These are phyloP conservation scores for Saturnispora sekii DNA, from an alignment of 805 yeast species.

Conservation along the genomic window DNA sequence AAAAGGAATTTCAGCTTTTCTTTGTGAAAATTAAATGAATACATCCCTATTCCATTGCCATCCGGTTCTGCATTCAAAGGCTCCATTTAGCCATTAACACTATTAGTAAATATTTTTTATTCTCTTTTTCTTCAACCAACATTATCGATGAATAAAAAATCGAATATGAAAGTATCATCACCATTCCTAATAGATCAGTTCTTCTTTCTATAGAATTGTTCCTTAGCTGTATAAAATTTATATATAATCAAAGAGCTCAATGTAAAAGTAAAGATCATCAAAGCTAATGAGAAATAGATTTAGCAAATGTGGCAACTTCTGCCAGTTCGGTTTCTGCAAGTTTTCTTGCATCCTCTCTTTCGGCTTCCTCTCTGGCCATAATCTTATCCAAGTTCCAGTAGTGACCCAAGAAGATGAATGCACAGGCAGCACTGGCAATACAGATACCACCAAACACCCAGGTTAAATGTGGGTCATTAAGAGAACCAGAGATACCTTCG, in stretches of 20 bases:
- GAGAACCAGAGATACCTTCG: conserved; percentile 32
- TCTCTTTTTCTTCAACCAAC: too few relatives aligned
- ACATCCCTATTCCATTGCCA: too few relatives aligned
- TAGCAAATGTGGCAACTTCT: conserved; percentile 9
- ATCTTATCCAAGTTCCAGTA: conserved; percentile 26
- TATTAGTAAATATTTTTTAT: too few relatives aligned
- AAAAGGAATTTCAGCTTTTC: too few relatives aligned
- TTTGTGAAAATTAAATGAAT: too few relatives aligned
- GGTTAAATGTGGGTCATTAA: conserved; percentile 33
- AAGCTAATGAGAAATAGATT: conserved; percentile 7
- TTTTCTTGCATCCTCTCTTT: conserved; percentile 12
- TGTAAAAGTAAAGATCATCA: not conserved
- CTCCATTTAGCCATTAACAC: too few relatives aligned
- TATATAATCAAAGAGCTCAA: not conserved
- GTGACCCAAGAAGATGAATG: conserved; percentile 21
- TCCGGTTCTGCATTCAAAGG: too few relatives aligned
- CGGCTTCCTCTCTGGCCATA: conserved; percentile 19
- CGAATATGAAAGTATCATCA: too few relatives aligned
- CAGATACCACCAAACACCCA: conserved; percentile 35
- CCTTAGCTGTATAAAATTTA: too few relatives aligned
- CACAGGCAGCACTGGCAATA: conserved; percentile 29
- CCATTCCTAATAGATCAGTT: too few relatives aligned
- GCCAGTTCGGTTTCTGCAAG: not conserved
- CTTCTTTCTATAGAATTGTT: too few relatives aligned
- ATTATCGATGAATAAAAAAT: too few relatives aligned